A percentile compares a stretch with the other conserved stretches of the same genome.
Conservation (phyloP, 2,329 filamentous ascomycete genomes). For the Alternaria sp. region DNA sequence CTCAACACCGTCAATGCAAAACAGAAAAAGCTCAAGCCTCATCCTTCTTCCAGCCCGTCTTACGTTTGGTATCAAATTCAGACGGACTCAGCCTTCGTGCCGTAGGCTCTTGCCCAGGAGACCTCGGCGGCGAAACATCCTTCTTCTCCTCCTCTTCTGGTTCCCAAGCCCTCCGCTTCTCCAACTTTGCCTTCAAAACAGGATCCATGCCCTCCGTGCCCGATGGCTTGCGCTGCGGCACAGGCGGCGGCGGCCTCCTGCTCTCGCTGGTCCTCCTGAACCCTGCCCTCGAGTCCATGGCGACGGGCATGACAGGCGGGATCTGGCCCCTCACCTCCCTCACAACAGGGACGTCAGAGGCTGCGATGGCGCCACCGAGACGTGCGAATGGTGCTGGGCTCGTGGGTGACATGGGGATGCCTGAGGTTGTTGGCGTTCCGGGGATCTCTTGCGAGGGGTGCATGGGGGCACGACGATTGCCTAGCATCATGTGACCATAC, state of each 20-base stretch:
- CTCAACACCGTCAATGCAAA: not conserved
- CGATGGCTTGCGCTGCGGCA: conserved; percentile 1
- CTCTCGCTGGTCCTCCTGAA: not conserved
- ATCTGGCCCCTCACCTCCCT: conserved; percentile 12
- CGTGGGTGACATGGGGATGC: conserved; percentile 9
- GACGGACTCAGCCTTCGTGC: conserved; percentile 7
- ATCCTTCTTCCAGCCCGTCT: conserved; percentile 18
- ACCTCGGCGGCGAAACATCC: conserved; percentile 13
- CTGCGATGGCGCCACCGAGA: not conserved
- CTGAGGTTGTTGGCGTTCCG: conserved; percentile 6
- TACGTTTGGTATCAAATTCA: conserved; percentile 15
- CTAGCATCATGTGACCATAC: conserved; percentile 28
- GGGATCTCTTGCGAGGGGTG: conserved; percentile 30
- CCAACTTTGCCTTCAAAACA: conserved; percentile 11
- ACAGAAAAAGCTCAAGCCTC: not conserved
- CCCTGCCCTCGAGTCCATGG: not conserved
- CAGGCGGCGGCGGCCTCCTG: conserved; percentile 2
- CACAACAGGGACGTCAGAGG: conserved; percentile 14
- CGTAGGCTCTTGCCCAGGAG: conserved; percentile 2
- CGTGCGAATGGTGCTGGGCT: conserved; percentile 12
- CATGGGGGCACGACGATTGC: conserved; percentile 28
- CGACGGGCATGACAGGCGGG: not conserved
- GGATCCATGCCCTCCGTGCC: conserved; percentile 3
- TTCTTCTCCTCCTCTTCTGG: conserved; percentile 7
- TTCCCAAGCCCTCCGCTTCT: conserved; percentile 16